phyloP scores from a whole-genome alignment of 176 grass and related monocot species.

The Zea luxurians region DNA sequence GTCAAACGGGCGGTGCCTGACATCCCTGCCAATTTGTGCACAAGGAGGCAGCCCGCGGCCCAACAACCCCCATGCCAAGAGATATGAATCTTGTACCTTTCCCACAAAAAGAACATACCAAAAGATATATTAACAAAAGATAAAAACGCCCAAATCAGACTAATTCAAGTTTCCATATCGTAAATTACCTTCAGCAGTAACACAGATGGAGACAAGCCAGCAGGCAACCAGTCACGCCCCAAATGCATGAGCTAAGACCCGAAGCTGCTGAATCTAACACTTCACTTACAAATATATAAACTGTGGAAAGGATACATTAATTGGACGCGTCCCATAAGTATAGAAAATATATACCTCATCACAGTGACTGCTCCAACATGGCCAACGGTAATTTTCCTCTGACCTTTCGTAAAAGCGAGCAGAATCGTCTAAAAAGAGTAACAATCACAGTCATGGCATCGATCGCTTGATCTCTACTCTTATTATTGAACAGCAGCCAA shows the following conservation, averaged over 20 bases:
- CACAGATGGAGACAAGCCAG: constrained; percentile 2
- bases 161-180: constrained; percentile 14
- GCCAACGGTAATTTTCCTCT: background rate
- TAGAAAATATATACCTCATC: background rate
- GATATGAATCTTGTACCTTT: constrained; percentile 27
- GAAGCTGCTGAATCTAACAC: constrained; percentile 8
- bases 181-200: background rate
- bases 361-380: background rate
- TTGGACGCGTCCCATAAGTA: background rate
- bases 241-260: background rate
- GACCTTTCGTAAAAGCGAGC: background rate
- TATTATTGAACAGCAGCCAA: constrained; percentile 14
- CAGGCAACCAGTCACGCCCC: no score
- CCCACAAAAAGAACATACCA: constrained; percentile 21
- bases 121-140: background rate
- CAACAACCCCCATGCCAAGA: constrained; percentile 40
- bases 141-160: background rate
- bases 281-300: background rate
- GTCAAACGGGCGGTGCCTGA: constrained; percentile 46
- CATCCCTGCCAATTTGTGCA: constrained; percentile 43
- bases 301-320: background rate
- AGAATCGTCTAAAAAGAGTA: background rate
- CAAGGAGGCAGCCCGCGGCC: constrained; percentile 23
- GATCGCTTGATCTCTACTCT: background rate
- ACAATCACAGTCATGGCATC: background rate